Evolutionary conservation across 441 rosid species (phyloP), one percentile per base, ranked within the genome.

Genomic region (Gossypium trilobum): DNA sequence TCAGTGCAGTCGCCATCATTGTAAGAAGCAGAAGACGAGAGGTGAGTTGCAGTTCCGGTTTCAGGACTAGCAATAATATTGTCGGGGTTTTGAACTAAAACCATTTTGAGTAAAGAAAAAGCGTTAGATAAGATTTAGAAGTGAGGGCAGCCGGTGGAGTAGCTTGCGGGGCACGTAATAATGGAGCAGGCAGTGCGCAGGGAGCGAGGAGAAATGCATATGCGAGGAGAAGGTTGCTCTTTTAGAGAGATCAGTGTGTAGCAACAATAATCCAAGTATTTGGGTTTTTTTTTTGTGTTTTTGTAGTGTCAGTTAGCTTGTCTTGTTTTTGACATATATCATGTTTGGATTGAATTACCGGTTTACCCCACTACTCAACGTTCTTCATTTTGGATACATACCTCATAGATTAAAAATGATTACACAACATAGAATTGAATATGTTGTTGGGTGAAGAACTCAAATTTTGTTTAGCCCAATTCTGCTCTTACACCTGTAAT

Each of bases 111-210:
- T 19, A 42, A 23, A 46, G 9, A 29, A 39, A 56, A 27, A 25
- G 25, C 5, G 7, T 0, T 2, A 11, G 36, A 1, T 4, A 1
- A 39, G 44, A 4, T 46, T 9, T 2, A n/a, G 39, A 4, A 23
- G 48, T 0, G 63, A 36, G 13, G 48, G 42, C 4, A 2, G 19
- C 8, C 3, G 51, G 17, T 44, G 14, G 56, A 52, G 50, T 68
- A 63, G 77, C 70, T 77, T 73, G 73, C 65, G 54, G 52, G 48
- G 71, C 74, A 73, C 70, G 77, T 68, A 77, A 73, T 73, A n/a
- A 73, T 60, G 57, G 59, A 33, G 66, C 59, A 77, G 80, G 54
- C 27, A 29, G 66, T 68, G 74, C 73, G 46, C 70, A 27, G 64
- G 16, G 70, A 39, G 76, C 70, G 70, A 72, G 76, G 76, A 67